These are phyloP conservation scores for Septoria linicola DNA, from an alignment of 2,329 filamentous ascomycete genomes.

Conservation along the genomic window DNA sequence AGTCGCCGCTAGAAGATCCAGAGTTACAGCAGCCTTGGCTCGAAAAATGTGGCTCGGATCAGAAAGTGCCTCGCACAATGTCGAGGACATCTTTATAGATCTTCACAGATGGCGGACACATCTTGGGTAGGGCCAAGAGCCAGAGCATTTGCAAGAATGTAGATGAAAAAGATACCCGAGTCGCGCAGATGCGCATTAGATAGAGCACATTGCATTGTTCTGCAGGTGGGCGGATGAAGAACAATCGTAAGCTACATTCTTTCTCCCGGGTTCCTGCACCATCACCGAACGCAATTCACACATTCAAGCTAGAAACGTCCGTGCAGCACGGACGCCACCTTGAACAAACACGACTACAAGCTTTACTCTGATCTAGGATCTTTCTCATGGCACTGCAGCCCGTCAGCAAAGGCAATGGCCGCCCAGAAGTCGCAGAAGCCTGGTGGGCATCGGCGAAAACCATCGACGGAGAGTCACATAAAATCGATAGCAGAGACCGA, in stretches of 20 bases:
- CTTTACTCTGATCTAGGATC: background rate
- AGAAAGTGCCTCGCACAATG: slow-evolving; percentile 30
- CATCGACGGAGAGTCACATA: slow-evolving; percentile 20
- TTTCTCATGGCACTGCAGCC: slow-evolving; percentile 13
- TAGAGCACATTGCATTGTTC: slow-evolving; percentile 21
- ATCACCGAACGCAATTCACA: slow-evolving; percentile 8
- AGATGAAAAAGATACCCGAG: background rate
- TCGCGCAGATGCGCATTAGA: slow-evolving; percentile 6
- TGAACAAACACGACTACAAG: slow-evolving; percentile 4
- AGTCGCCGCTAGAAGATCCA: too few species aligned
- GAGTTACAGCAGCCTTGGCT: too few species aligned
- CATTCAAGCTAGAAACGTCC: slow-evolving; percentile 18
- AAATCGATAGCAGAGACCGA: slow-evolving; percentile 13
- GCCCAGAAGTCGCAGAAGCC: slow-evolving; percentile 12
- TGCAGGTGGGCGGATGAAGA: slow-evolving; percentile 27
- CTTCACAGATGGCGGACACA: slow-evolving; percentile 35
- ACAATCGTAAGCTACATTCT: slow-evolving; percentile 37
- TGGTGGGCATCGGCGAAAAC: slow-evolving; percentile 23
- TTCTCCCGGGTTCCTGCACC: slow-evolving; percentile 21
- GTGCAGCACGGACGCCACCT: slow-evolving; percentile 16
- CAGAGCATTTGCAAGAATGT: slow-evolving; percentile 11
- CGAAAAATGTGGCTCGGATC: background rate
- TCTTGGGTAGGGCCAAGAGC: slow-evolving; percentile 18
- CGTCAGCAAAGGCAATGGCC: slow-evolving; percentile 18
- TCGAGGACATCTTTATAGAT: slow-evolving; percentile 32